These are phyloP conservation scores for Thelephora aurantiotincta DNA, from an alignment of 768 basidiomycete species.

Conservation along the genomic window DNA sequence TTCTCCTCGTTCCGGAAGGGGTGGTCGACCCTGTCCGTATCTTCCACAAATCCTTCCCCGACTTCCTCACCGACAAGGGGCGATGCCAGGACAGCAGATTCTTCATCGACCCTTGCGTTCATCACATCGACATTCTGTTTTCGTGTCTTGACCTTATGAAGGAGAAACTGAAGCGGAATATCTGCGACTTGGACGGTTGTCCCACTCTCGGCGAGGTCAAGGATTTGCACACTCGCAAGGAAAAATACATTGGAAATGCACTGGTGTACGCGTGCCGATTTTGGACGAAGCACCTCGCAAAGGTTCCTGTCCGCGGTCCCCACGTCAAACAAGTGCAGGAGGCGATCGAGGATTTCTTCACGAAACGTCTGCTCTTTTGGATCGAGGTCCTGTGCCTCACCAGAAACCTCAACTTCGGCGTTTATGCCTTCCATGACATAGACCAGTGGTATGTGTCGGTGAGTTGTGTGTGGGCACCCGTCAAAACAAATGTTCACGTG, in stretches of 20 bases:
- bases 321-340: not conserved
- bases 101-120: not conserved
- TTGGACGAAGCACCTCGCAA: conserved; percentile 11
- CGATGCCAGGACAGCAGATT: conserved; percentile 6
- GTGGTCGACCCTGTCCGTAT: conserved; percentile 6
- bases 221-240: not conserved
- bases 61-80: conserved; percentile 8
- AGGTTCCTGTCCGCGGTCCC: not conserved
- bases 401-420: conserved; percentile 1
- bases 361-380: conserved; percentile 10
- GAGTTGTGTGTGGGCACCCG: conserved; percentile 2
- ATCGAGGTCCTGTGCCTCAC: conserved; percentile 8
- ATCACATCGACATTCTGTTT: conserved; percentile 2
- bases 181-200: conserved; percentile 4
- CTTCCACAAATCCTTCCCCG: conserved; percentile 11
- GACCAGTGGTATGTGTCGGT: conserved; percentile 1
- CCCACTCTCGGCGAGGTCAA: not conserved
- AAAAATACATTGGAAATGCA: conserved; percentile 4
- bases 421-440: not conserved
- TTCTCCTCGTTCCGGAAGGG: conserved; percentile 5
- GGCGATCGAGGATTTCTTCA: conserved; percentile 7
- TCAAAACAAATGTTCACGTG: conserved; percentile 5
- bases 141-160: not conserved
- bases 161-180: not conserved
- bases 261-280: conserved; percentile 12